phyloP scores from a whole-genome alignment of 805 yeast species.

The Candida takata region DNA sequence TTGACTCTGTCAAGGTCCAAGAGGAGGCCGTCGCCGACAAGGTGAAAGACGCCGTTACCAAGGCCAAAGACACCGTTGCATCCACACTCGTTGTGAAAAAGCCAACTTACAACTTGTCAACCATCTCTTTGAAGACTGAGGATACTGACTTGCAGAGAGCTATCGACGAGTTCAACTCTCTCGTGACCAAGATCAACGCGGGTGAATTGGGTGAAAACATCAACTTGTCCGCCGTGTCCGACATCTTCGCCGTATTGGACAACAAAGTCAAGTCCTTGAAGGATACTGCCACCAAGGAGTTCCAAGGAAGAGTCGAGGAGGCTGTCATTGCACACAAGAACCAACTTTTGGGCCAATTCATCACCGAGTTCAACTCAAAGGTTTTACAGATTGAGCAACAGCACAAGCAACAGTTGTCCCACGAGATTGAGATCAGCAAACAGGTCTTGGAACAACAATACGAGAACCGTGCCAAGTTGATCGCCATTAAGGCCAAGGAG shows the following conservation, averaged over 20 bases:
- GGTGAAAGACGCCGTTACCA: slow-evolving; percentile 11
- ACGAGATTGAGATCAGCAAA: slow-evolving; percentile 64
- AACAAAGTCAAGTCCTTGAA: slow-evolving; percentile 13
- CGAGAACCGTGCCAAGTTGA: slow-evolving; percentile 61
- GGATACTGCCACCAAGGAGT: slow-evolving; percentile 7
- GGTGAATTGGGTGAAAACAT: slow-evolving; percentile 14
- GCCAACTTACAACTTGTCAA: slow-evolving; percentile 13
- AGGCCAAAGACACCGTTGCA: slow-evolving; percentile 6
- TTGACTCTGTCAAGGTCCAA: slow-evolving; percentile 21
- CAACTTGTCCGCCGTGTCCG: slow-evolving; percentile 10
- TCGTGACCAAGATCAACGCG: slow-evolving; percentile 19
- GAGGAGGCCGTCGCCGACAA: slow-evolving; percentile 8
- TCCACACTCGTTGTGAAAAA: neutral
- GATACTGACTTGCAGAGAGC: slow-evolving; percentile 23
- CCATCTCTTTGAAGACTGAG: slow-evolving; percentile 25
- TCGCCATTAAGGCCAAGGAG: slow-evolving; percentile 61
- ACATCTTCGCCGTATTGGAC: slow-evolving; percentile 17
- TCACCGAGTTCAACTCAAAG: slow-evolving; percentile 54
- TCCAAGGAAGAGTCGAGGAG: slow-evolving; percentile 17
- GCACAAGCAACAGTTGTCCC: slow-evolving; percentile 47
- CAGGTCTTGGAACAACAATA: slow-evolving; percentile 63
- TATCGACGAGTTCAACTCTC: slow-evolving; percentile 19
- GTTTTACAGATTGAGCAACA: slow-evolving; percentile 53
- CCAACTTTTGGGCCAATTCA: slow-evolving; percentile 50
- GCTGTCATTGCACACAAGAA: slow-evolving; percentile 36